Conservation (phyloP, 129 eudicot genomes). For the Artemisia argyi region DNA sequence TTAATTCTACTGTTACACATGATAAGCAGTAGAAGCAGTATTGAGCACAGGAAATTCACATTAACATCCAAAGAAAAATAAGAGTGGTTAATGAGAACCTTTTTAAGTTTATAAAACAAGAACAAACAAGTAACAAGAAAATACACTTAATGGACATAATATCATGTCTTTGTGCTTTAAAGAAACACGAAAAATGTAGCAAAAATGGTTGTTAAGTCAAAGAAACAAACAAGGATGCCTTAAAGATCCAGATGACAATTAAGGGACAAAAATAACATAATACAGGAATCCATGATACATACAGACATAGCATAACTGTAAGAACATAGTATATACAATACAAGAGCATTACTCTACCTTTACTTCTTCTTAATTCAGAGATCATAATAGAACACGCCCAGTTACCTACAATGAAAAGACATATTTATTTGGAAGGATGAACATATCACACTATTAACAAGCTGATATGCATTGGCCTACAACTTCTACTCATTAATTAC, state of each 20-base stretch:
- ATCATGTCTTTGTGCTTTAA: neutral
- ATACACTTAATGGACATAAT: slow-evolving; percentile 12
- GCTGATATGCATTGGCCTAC: slow-evolving; percentile 42
- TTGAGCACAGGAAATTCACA: neutral
- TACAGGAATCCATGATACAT: slow-evolving; percentile 14
- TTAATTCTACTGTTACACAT: neutral
- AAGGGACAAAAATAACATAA: neutral
- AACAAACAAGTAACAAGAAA: neutral
- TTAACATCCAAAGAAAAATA: neutral
- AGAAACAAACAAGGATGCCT: slow-evolving; percentile 14
- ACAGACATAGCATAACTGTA: slow-evolving; percentile 20
- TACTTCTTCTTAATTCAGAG: slow-evolving; percentile 98
- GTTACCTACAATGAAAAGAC: slow-evolving; percentile 95
- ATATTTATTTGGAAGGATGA: slow-evolving; percentile 78
- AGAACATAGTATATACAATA: slow-evolving; percentile 29
- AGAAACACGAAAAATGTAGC: neutral
- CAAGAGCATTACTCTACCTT: slow-evolving; percentile 90
- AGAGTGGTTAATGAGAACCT: neutral
- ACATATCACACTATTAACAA: slow-evolving; percentile 55
- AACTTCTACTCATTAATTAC: slow-evolving; percentile 25
- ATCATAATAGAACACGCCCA: slow-evolving; percentile 94
- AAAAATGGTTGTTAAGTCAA: neutral
- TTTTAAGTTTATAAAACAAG: slow-evolving; percentile 7
- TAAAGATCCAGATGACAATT: slow-evolving; percentile 10
- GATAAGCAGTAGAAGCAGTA: slow-evolving; percentile 11